Percentiles rank a stretch among this genome's conserved stretches.
phyloP scores from a whole-genome alignment of 2,329 filamentous ascomycete species.

The Trichoderma sp. region DNA sequence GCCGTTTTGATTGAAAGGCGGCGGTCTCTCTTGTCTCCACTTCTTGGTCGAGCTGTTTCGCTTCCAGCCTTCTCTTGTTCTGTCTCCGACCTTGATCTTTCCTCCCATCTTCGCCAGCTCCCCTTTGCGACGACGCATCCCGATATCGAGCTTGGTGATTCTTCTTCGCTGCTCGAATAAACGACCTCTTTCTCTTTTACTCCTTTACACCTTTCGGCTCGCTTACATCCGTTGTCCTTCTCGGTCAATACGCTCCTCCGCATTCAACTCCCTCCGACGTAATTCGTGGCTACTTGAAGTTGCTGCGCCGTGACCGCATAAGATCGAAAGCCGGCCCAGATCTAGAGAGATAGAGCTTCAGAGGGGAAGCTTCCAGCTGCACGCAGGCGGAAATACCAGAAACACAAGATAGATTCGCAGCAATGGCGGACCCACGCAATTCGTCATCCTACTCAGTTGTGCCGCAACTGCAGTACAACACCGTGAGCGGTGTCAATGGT shows the following conservation, averaged over 20 bases:
- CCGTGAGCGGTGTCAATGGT: slow-evolving; percentile 95
- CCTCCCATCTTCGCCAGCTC: background rate
- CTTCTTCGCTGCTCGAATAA: background rate
- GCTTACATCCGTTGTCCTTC: background rate
- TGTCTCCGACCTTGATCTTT: slow-evolving; percentile 1
- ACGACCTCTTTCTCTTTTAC: background rate
- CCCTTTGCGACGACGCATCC: background rate
- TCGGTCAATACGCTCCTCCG: background rate
- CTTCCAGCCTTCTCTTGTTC: slow-evolving; percentile 9
- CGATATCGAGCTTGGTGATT: background rate
- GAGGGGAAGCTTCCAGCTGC: background rate
- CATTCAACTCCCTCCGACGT: background rate
- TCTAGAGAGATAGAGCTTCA: background rate
- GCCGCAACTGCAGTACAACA: slow-evolving; percentile 86
- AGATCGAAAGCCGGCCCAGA: background rate
- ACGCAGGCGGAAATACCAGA: background rate
- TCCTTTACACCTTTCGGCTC: background rate
- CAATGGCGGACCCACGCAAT: slow-evolving; percentile 59
- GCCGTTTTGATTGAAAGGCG: background rate
- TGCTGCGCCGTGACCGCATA: background rate
- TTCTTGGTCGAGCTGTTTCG: slow-evolving; percentile 12
- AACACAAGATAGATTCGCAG: slow-evolving; percentile 25
- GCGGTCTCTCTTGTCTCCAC: slow-evolving; percentile 4
- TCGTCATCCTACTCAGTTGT: slow-evolving; percentile 61
- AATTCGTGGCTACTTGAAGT: background rate